A percentile compares a stretch with the other conserved stretches of the same genome.
phyloP scores from a whole-genome alignment of 495 filamentous ascomycete genomes.

The Poronia punctata region DNA sequence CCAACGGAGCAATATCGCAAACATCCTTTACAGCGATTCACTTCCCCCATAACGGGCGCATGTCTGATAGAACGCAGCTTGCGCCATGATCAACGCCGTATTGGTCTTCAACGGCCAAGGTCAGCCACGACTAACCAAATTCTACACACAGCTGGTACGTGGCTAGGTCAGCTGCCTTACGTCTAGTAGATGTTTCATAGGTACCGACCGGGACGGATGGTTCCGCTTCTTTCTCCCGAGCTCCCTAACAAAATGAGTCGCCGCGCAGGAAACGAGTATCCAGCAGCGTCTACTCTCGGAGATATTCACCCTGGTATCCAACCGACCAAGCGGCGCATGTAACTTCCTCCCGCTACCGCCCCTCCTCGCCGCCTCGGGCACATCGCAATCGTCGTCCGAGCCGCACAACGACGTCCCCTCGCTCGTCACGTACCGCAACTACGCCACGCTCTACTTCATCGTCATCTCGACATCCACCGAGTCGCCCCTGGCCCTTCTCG shows the following conservation, averaged over 20 bases:
- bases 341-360: slow-evolving; percentile 80
- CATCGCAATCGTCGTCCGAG: slow-evolving; percentile 52
- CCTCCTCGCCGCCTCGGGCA: slow-evolving; percentile 42
- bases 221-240: slow-evolving; percentile 1
- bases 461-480: slow-evolving; percentile 96
- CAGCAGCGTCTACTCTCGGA: slow-evolving; percentile 95
- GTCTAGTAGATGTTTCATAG: neutral
- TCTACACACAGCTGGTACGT: slow-evolving; percentile 93
- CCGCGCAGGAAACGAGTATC: slow-evolving; percentile 75
- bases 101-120: slow-evolving; percentile 98
- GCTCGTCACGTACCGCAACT: slow-evolving; percentile 97
- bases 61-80: neutral
- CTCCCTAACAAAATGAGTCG: slow-evolving; percentile 8
- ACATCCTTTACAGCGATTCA: no score
- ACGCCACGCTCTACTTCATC: slow-evolving; percentile 97
- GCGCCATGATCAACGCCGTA: slow-evolving; percentile 93
- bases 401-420: slow-evolving; percentile 80
- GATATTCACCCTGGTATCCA: slow-evolving; percentile 94
- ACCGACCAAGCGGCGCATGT: slow-evolving; percentile 79
- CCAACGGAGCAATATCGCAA: neutral
- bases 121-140: slow-evolving; percentile 93
- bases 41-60: neutral
- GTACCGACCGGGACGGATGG: neutral
- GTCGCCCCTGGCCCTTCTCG: slow-evolving; percentile 88
- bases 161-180: neutral